Evolutionary conservation across 192 early-diverging fungal species (phyloP).

Genomic region (Dissophora ornata): DNA sequence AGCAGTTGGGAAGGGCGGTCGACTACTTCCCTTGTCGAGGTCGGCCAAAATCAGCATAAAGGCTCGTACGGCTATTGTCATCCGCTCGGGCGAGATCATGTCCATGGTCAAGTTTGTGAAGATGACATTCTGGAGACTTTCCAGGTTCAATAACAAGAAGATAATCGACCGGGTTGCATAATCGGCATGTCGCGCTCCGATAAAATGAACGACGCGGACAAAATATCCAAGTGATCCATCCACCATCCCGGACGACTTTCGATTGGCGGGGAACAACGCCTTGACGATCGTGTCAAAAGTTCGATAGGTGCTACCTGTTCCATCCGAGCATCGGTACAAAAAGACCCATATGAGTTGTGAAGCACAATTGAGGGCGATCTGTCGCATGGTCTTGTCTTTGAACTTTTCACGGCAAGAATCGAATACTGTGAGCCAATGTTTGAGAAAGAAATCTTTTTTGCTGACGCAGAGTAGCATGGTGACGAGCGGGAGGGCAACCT

Average conservation of each 20-base stretch:
- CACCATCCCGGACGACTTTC: constrained; percentile 65
- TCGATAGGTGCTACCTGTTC: constrained; percentile 60
- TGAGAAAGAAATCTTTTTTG: constrained; percentile 87
- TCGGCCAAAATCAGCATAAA: constrained; percentile 81
- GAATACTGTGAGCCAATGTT: constrained; percentile 77
- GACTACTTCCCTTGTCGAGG: constrained; percentile 64
- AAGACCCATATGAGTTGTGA: constrained; percentile 93
- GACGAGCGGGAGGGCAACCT: constrained; percentile 86
- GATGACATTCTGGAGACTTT: constrained; percentile 52
- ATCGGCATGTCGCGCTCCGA: constrained; percentile 68
- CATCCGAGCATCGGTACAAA: constrained; percentile 89
- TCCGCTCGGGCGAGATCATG: constrained; percentile 72
- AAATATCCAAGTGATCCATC: constrained; percentile 77
- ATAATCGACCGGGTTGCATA: constrained; percentile 77
- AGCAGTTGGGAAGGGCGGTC: constrained; percentile 62
- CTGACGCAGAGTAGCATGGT: constrained; percentile 93
- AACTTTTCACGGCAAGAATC: constrained; percentile 77
- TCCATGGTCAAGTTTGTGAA: constrained; percentile 58
- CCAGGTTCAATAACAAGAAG: constrained; percentile 71
- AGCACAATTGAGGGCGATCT: constrained; percentile 82
- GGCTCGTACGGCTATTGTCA: constrained; percentile 78
- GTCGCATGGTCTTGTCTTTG: constrained; percentile 77
- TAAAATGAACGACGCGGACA: constrained; percentile 77
- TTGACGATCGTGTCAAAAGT: constrained; percentile 69
- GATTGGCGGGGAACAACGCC: constrained; percentile 71